These are phyloP conservation scores for Colletotrichum orbiculare DNA, from an alignment of 2,329 filamentous ascomycete species.

Conservation along the genomic window DNA sequence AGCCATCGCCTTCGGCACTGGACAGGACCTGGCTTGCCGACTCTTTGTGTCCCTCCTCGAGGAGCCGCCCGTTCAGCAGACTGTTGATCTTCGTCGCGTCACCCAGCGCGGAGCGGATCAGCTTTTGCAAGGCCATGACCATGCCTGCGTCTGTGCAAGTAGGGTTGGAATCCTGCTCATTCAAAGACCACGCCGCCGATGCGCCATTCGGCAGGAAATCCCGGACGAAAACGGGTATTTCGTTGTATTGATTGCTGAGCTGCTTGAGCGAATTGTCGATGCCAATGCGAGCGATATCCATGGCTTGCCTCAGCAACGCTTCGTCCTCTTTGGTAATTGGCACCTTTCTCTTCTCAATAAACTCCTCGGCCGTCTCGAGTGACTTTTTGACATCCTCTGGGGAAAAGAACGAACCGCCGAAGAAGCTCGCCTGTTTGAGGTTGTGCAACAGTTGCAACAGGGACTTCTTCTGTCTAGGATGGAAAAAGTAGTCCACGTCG, in stretches of 20 bases:
- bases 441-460: conserved; percentile 80
- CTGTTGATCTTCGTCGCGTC: conserved; percentile 57
- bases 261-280: conserved; percentile 71
- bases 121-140: conserved; percentile 63
- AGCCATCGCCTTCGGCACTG: conserved; percentile 23
- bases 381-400: conserved; percentile 70
- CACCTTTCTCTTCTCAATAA: conserved; percentile 72
- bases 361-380: conserved; percentile 73
- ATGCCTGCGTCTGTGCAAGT: conserved; percentile 63
- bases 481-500: conserved; percentile 90
- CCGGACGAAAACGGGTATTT: conserved; percentile 79
- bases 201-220: conserved; percentile 70
- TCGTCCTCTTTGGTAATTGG: conserved; percentile 71
- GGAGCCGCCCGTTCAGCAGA: conserved; percentile 59
- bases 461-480: conserved; percentile 75
- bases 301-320: conserved; percentile 69
- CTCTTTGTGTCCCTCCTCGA: conserved; percentile 54
- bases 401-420: conserved; percentile 82
- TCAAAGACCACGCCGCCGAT: conserved; percentile 75
- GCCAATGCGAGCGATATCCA: conserved; percentile 72
- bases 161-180: conserved; percentile 59
- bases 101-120: conserved; percentile 58
- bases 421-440: conserved; percentile 85
- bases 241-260: conserved; percentile 76
- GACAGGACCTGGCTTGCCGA: conserved; percentile 42